Evolutionary conservation across 176 grass and related monocot species (phyloP).

Genomic region (Cenchrus fungigraminus): DNA sequence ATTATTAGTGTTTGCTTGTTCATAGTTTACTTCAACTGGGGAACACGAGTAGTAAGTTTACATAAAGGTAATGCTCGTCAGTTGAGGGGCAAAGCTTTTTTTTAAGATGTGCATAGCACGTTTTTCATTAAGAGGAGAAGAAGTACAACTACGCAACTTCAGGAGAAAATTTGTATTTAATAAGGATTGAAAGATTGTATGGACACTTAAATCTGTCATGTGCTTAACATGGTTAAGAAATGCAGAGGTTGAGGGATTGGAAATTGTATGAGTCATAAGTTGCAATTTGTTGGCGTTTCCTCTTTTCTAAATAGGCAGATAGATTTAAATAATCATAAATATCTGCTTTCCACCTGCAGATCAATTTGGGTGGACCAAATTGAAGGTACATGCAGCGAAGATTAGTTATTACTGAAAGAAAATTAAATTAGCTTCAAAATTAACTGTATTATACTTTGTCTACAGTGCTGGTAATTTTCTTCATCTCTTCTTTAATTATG

Average conservation of each 20-base stretch:
- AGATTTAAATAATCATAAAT: background rate
- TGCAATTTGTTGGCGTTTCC: background rate
- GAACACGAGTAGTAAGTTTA: no score
- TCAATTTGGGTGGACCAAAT: background rate
- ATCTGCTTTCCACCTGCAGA: background rate
- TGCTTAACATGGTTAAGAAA: background rate
- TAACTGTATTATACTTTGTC: background rate
- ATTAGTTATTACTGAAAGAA: background rate
- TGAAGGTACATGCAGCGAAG: background rate
- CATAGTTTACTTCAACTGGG: no score
- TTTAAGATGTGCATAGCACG: no score
- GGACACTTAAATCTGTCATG: background rate
- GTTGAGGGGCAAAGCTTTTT: no score
- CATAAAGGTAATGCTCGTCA: no score
- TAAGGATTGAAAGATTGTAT: background rate
- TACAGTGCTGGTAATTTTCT: background rate
- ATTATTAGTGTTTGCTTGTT: no score
- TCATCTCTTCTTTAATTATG: background rate
- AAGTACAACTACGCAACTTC: no score
- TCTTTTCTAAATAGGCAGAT: background rate
- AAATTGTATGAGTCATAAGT: background rate
- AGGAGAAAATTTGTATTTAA: no score
- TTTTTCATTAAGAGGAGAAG: no score
- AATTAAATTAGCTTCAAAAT: background rate
- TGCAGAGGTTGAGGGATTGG: background rate